Conservation (phyloP, 257 asterid genomes). For the Hygrophila difformis region DNA sequence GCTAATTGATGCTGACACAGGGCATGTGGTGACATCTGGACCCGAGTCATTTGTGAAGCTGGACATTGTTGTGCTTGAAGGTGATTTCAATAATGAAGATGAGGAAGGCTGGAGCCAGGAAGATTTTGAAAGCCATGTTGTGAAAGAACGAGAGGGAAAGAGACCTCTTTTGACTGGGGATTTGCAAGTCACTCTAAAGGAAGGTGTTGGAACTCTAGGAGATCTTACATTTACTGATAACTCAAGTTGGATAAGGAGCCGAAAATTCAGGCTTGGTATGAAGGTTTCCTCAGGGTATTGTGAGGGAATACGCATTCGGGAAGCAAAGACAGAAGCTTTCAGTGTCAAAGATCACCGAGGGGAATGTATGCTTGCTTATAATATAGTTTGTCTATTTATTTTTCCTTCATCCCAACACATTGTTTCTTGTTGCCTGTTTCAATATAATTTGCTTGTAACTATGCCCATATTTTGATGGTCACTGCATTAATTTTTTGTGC, state of each 20-base stretch:
- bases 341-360: constrained; percentile 96
- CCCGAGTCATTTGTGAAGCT: constrained; percentile 79
- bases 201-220: constrained; percentile 95
- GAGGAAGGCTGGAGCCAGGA: constrained; percentile 82
- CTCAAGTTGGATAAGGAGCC: constrained; percentile 97
- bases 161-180: constrained; percentile 92
- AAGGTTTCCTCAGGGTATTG: constrained; percentile 79
- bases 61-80: constrained; percentile 86
- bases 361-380: constrained; percentile 42
- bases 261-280: constrained; percentile 91
- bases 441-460: constrained; percentile 5
- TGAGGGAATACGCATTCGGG: constrained; percentile 80
- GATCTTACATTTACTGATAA: constrained; percentile 93
- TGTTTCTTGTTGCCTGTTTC: not conserved
- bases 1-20: constrained; percentile 58
- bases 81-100: constrained; percentile 85
- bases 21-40: constrained; percentile 77
- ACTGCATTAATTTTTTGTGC: not conserved
- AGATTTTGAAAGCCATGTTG: constrained; percentile 88
- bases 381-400: not conserved
- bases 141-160: constrained; percentile 94
- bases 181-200: constrained; percentile 77
- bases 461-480: not conserved
- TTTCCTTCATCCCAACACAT: not conserved
- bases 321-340: constrained; percentile 95